Conservation (phyloP, 1,284 basidiomycete species). For the Xerocomus nothofagi region DNA sequence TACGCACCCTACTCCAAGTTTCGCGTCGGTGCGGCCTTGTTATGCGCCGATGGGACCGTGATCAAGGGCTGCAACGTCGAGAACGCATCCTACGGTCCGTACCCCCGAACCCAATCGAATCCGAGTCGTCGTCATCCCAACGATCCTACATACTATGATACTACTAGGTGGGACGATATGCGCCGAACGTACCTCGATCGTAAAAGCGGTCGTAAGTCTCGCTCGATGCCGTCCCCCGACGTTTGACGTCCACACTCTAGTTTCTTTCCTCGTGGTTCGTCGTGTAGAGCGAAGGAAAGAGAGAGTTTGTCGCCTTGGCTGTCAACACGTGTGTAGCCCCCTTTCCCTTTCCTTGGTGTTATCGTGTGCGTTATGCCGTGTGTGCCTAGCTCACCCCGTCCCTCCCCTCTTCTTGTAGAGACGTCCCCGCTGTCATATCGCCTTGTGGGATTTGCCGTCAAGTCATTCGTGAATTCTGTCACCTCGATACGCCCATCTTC, state of each 20-base stretch:
- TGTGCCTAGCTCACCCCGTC: too few relatives aligned
- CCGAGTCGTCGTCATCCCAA: not conserved
- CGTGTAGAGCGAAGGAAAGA: slow-evolving; percentile 78
- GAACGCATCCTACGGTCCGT: slow-evolving; percentile 84
- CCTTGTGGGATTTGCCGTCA: slow-evolving; percentile 94
- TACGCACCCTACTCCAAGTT: slow-evolving; percentile 86
- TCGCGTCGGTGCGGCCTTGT: slow-evolving; percentile 82
- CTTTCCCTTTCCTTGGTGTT: too few relatives aligned
- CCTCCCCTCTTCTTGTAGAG: slow-evolving; percentile 41
- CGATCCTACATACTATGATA: too few relatives aligned
- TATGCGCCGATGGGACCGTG: slow-evolving; percentile 67
- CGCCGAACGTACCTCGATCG: slow-evolving; percentile 85
- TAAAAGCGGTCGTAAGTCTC: slow-evolving; percentile 76
- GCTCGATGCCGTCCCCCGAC: not conserved
- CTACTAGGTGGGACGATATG: slow-evolving; percentile 84
- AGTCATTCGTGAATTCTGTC: slow-evolving; percentile 87
- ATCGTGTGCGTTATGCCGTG: too few relatives aligned
- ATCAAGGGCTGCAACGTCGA: slow-evolving; percentile 89
- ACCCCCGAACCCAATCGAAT: not conserved
- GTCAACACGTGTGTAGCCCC: slow-evolving; percentile 57
- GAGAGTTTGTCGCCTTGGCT: slow-evolving; percentile 68
- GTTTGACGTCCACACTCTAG: not conserved
- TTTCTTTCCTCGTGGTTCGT: not conserved
- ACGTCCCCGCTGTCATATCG: slow-evolving; percentile 62
- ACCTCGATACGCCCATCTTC: slow-evolving; percentile 71